Conservation (phyloP, 805 yeast species). For the Grigorovia jiainica region DNA sequence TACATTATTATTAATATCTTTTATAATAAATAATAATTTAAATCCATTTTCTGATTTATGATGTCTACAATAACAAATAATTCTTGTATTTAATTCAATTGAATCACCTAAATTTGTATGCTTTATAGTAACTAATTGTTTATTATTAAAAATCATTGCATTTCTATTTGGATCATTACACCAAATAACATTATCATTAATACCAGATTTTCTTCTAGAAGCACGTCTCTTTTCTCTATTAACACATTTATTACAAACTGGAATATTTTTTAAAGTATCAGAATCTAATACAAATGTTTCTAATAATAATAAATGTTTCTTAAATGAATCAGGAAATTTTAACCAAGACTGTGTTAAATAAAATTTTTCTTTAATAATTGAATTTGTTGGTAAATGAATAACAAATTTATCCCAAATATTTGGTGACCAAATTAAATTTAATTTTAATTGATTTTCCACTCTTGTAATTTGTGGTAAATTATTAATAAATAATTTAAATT, state of each 20-base stretch:
- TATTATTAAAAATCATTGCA: conserved; percentile 85
- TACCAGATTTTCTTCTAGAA: conserved; percentile 78
- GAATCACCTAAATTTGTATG: not conserved
- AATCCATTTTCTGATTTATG: conserved; percentile 86
- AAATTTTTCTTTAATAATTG: conserved; percentile 78
- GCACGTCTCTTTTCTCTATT: conserved; percentile 93
- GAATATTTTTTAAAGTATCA: conserved; percentile 42
- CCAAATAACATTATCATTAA: conserved; percentile 69
- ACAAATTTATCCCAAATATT: conserved; percentile 59
- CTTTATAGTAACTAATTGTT: conserved; percentile 59
- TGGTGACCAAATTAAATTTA: conserved; percentile 59
- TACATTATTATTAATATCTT: conserved; percentile 48
- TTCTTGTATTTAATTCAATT: conserved; percentile 54
- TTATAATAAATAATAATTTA: conserved; percentile 57
- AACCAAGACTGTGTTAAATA: conserved; percentile 43
- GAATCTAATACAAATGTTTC: conserved; percentile 76
- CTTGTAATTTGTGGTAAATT: conserved; percentile 76
- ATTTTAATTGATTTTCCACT: conserved; percentile 91
- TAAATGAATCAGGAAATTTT: conserved; percentile 37
- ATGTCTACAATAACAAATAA: conserved; percentile 94
- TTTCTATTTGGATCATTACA: conserved; percentile 63
- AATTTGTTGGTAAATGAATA: conserved; percentile 76
- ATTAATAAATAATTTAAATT: not conserved
- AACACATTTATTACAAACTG: conserved; percentile 80
- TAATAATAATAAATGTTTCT: conserved; percentile 49